Percentiles rank a stretch among this genome's conserved stretches.
Conservation (phyloP, 352 stramenopile species). For the Saprolegnia parasitica region DNA sequence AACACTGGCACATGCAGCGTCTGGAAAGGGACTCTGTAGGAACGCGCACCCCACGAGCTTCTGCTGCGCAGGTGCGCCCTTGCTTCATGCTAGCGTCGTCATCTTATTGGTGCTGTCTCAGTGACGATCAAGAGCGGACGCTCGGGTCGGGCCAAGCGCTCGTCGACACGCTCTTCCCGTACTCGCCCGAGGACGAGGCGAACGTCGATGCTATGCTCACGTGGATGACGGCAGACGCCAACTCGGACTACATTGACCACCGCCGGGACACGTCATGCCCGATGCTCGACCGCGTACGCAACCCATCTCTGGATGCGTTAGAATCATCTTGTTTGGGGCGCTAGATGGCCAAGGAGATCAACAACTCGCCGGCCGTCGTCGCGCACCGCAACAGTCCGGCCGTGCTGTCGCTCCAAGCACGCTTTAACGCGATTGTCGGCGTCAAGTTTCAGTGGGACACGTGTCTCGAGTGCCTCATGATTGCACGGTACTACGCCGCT, state of each 20-base stretch:
- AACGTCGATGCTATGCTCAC: slow-evolving; percentile 61
- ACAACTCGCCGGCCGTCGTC: slow-evolving; percentile 50
- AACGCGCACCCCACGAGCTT: slow-evolving; percentile 46
- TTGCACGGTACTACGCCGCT: slow-evolving; percentile 35
- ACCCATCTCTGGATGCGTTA: neutral
- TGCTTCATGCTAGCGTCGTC: neutral
- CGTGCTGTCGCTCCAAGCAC: slow-evolving; percentile 45
- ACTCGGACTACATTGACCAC: slow-evolving; percentile 71
- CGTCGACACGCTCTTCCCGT: slow-evolving; percentile 72
- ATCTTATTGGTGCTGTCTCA: slow-evolving; percentile 26
- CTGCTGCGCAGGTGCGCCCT: slow-evolving; percentile 49
- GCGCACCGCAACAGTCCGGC: slow-evolving; percentile 43
- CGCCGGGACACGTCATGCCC: slow-evolving; percentile 74
- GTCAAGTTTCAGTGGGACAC: slow-evolving; percentile 72
- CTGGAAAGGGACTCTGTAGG: slow-evolving; percentile 29
- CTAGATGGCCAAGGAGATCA: slow-evolving; percentile 56
- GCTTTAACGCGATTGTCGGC: slow-evolving; percentile 60
- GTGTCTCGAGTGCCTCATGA: slow-evolving; percentile 77
- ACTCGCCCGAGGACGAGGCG: slow-evolving; percentile 37
- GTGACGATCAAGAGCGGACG: slow-evolving; percentile 79
- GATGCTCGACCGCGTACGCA: slow-evolving; percentile 43
- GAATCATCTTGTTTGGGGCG: neutral
- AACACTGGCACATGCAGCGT: neutral
- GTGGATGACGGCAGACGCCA: slow-evolving; percentile 71
- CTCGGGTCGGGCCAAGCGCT: slow-evolving; percentile 74